A percentile compares a stretch with the other conserved stretches of the same genome.
These are phyloP conservation scores for Citrus unshiu DNA, from an alignment of 345 rosid species.

Conservation along the genomic window DNA sequence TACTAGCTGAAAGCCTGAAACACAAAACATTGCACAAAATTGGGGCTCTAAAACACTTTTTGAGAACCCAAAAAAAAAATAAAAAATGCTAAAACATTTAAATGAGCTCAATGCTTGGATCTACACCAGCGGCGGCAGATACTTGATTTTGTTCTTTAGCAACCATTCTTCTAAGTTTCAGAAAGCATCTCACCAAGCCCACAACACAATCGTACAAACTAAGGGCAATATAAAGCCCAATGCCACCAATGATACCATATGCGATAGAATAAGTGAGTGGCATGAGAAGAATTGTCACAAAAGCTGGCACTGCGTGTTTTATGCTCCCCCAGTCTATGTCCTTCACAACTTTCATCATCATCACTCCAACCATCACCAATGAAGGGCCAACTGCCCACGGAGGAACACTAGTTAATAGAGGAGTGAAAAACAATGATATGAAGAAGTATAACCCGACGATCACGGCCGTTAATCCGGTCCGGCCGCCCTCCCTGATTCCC, in stretches of 20 bases:
- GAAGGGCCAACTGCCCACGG: slow-evolving; percentile 96
- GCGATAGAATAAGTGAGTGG: slow-evolving; percentile 84
- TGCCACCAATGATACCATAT: slow-evolving; percentile 82
- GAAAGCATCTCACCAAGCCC: slow-evolving; percentile 28
- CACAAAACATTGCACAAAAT: background rate
- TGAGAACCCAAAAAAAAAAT: background rate
- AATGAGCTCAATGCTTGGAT: slow-evolving; percentile 29
- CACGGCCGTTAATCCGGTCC: slow-evolving; percentile 82
- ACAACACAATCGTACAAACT: slow-evolving; percentile 43
- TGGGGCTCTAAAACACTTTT: background rate
- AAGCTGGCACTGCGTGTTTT: slow-evolving; percentile 77
- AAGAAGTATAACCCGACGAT: slow-evolving; percentile 54
- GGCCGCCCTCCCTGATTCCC: slow-evolving; percentile 86
- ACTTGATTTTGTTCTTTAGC: slow-evolving; percentile 65
- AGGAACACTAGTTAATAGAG: slow-evolving; percentile 67
- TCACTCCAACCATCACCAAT: slow-evolving; percentile 70
- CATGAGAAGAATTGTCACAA: slow-evolving; percentile 78
- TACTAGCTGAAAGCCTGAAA: background rate
- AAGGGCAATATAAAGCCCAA: slow-evolving; percentile 60
- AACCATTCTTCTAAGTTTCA: slow-evolving; percentile 46
- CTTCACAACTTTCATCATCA: slow-evolving; percentile 87
- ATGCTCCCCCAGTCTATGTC: slow-evolving; percentile 65
- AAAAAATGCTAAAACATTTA: too few species aligned
- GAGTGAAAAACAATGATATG: slow-evolving; percentile 62
- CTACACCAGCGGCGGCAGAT: slow-evolving; percentile 36